A percentile compares a stretch with the other conserved stretches of the same genome.
Conservation (phyloP, 495 filamentous ascomycete species). For the Jackrogersella multiformis region DNA sequence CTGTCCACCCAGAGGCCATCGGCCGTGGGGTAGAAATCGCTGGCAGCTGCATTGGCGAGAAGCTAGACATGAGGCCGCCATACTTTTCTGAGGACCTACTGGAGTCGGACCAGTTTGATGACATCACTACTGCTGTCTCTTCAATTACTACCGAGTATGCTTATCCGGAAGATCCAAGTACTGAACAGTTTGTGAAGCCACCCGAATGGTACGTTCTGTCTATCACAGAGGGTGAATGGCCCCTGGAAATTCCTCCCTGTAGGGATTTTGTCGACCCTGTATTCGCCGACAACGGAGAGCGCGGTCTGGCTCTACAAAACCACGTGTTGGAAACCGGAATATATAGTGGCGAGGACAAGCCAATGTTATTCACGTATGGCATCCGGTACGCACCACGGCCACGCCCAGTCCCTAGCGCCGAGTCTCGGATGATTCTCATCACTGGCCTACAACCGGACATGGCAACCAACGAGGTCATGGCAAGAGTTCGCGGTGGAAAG, state of each 20-base stretch:
- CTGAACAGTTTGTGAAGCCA: not conserved
- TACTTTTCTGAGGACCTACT: not conserved
- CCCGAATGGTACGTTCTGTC: not conserved
- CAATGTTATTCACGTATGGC: slow-evolving; percentile 8
- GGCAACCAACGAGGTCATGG: not conserved
- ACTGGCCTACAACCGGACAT: not conserved
- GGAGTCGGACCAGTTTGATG: no score
- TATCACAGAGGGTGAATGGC: not conserved
- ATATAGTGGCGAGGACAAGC: not conserved
- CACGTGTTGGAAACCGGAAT: not conserved
- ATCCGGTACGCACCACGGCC: slow-evolving; percentile 10
- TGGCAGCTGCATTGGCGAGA: not conserved
- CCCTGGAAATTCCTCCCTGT: not conserved
- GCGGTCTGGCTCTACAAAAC: not conserved
- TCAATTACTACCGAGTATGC: no score
- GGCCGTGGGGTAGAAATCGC: not conserved
- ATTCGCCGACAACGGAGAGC: slow-evolving; percentile 1
- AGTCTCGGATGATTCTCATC: slow-evolving; percentile 18
- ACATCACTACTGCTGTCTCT: not conserved
- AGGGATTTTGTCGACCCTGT: not conserved
- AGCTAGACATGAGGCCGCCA: not conserved
- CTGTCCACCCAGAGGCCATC: not conserved
- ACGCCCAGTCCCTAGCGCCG: not conserved
- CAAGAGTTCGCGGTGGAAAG: slow-evolving; percentile 17
- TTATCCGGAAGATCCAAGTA: no score